These are phyloP conservation scores for Flaveria brownii DNA, from an alignment of 129 eudicot genomes.

Conservation along the genomic window DNA sequence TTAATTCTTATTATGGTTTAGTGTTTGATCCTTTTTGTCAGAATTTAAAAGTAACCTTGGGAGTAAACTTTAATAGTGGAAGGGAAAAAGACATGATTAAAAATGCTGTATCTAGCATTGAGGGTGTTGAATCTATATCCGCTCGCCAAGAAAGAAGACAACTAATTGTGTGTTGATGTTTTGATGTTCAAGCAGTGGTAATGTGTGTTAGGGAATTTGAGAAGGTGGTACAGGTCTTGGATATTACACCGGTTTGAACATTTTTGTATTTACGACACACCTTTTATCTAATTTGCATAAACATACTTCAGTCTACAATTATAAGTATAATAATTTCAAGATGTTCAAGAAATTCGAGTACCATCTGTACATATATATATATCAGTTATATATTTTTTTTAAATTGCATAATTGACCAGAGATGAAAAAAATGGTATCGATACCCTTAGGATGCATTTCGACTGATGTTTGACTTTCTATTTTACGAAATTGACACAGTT, in stretches of 20 bases:
- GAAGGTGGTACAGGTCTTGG: not conserved
- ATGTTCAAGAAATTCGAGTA: no score
- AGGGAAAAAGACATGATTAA: not conserved
- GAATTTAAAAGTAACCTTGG: not conserved
- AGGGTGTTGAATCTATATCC: conserved; percentile 3
- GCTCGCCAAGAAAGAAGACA: not conserved
- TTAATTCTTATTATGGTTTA: not conserved
- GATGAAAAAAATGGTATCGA: no score
- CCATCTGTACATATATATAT: no score
- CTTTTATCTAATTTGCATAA: no score
- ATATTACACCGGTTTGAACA: not conserved
- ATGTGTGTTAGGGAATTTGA: conserved; percentile 3
- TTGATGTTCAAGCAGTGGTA: not conserved
- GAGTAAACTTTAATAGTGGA: conserved; percentile 2
- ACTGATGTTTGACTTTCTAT: no score
- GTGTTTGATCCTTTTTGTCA: not conserved
- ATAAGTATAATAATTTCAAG: no score
- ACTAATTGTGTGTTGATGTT: not conserved
- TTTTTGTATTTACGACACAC: no score
- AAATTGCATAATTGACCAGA: no score
- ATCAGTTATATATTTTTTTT: no score
- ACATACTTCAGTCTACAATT: no score
- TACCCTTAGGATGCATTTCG: no score
- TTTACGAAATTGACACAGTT: no score
- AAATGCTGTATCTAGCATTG: not conserved